Evolutionary conservation across 805 yeast species (phyloP).

Genomic region (Suhomyces sp.): DNA sequence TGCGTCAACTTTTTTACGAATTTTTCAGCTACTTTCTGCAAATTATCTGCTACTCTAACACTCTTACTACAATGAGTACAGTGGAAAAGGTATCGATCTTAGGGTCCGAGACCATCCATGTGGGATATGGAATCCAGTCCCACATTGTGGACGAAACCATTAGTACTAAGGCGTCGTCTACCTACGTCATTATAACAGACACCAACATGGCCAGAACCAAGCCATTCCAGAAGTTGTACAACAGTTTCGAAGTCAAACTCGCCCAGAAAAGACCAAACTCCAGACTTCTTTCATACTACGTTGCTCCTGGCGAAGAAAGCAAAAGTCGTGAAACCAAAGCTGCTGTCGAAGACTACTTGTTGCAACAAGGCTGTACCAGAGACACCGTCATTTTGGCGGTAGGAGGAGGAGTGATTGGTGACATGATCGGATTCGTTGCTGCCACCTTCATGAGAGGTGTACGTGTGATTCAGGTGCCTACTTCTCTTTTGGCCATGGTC

Average conservation of each 20-base stretch:
- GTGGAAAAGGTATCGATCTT: slow-evolving; percentile 66
- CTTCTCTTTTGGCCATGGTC: slow-evolving; percentile 93
- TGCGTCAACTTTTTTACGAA: neutral
- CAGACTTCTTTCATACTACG: slow-evolving; percentile 68
- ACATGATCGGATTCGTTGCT: slow-evolving; percentile 98
- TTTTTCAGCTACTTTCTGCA: neutral
- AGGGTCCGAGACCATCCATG: slow-evolving; percentile 81
- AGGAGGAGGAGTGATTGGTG: slow-evolving; percentile 99
- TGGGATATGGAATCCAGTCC: slow-evolving; percentile 76
- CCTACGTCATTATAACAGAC: slow-evolving; percentile 90
- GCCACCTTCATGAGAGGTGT: slow-evolving; percentile 99
- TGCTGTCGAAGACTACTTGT: slow-evolving; percentile 83
- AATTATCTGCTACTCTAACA: neutral
- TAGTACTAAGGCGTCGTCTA: slow-evolving; percentile 67
- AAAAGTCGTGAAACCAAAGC: slow-evolving; percentile 89
- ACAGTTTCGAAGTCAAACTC: slow-evolving; percentile 41
- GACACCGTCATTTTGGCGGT: slow-evolving; percentile 92
- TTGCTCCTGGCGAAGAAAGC: slow-evolving; percentile 91
- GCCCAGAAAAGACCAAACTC: slow-evolving; percentile 44
- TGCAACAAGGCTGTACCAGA: slow-evolving; percentile 84
- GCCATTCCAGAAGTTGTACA: slow-evolving; percentile 49
- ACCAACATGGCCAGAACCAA: slow-evolving; percentile 68
- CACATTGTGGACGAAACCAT: slow-evolving; percentile 72
- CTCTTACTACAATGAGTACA: slow-evolving; percentile 4
- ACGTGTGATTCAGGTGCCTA: slow-evolving; percentile 88